These are phyloP conservation scores for Cercospora janseana DNA, from an alignment of 2,329 filamentous ascomycete species.

Conservation along the genomic window DNA sequence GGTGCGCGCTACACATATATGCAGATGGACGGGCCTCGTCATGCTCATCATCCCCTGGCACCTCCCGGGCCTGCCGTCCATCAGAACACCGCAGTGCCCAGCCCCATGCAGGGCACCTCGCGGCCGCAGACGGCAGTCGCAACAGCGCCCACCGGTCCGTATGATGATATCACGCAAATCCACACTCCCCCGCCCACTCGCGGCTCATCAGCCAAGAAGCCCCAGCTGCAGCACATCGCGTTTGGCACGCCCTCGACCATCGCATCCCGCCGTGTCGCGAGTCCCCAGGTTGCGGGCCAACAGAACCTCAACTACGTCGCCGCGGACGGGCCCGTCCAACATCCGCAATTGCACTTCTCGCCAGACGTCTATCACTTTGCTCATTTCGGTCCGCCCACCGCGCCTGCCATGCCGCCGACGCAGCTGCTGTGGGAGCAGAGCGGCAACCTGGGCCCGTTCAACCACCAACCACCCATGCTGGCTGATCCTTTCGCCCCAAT, in stretches of 20 bases:
- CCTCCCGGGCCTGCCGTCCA: slow-evolving; percentile 20
- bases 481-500: slow-evolving; percentile 35
- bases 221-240: slow-evolving; percentile 41
- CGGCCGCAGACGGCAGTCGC: slow-evolving; percentile 13
- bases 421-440: slow-evolving; percentile 45
- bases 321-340: slow-evolving; percentile 47
- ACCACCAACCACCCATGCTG: slow-evolving; percentile 25
- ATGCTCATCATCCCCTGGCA: slow-evolving; percentile 19
- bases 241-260: slow-evolving; percentile 43
- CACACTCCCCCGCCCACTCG: slow-evolving; percentile 63
- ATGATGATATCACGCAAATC: slow-evolving; percentile 48
- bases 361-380: slow-evolving; percentile 56
- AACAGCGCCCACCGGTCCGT: slow-evolving; percentile 22
- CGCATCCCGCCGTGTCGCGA: slow-evolving; percentile 33
- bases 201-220: slow-evolving; percentile 53
- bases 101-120: slow-evolving; percentile 20
- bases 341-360: slow-evolving; percentile 56
- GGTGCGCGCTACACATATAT: slow-evolving; percentile 30
- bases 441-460: slow-evolving; percentile 23
- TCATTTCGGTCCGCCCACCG: slow-evolving; percentile 53
- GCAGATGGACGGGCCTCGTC: slow-evolving; percentile 22
- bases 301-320: slow-evolving; percentile 12
- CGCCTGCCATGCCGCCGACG: slow-evolving; percentile 57
- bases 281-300: slow-evolving; percentile 31
- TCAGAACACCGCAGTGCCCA: slow-evolving; percentile 18